Evolutionary conservation across 1,139 yeast genomes (phyloP).

Genomic region (Blastobotrys apis): DNA sequence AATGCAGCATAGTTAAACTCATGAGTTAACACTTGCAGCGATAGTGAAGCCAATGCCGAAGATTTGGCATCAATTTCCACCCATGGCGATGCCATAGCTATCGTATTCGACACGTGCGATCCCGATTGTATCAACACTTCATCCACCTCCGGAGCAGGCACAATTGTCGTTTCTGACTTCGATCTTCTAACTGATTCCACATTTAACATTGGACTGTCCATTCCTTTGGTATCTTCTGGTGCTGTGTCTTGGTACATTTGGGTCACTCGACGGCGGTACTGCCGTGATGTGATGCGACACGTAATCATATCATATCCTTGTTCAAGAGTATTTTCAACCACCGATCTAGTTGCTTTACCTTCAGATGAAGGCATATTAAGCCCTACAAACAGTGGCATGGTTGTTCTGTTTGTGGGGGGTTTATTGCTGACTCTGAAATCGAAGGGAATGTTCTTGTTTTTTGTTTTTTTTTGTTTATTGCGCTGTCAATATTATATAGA

Average conservation of each 20-base stretch:
- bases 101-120: conserved; percentile 38
- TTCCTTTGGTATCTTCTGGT: conserved; percentile 2
- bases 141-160: conserved; percentile 25
- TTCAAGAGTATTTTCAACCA: conserved; percentile 32
- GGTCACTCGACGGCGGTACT: conserved; percentile 31
- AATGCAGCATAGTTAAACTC: conserved; percentile 57
- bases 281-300: conserved; percentile 34
- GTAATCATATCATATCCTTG: conserved; percentile 39
- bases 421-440: too few relatives aligned
- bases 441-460: too few relatives aligned
- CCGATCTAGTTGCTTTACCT: conserved; percentile 30
- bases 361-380: conserved; percentile 35
- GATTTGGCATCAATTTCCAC: conserved; percentile 55
- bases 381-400: conserved; percentile 32
- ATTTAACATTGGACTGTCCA: conserved; percentile 11
- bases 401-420: too few relatives aligned
- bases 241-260: conserved; percentile 24
- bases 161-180: conserved; percentile 1
- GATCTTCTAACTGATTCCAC: conserved; percentile 4
- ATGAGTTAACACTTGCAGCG: conserved; percentile 49
- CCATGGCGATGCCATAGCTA: conserved; percentile 61
- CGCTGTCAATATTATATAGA: too few relatives aligned
- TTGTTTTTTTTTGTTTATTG: too few relatives aligned
- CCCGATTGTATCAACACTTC: conserved; percentile 37
- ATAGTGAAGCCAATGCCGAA: conserved; percentile 45